Evolutionary conservation across 2,329 filamentous ascomycete species (phyloP).

Genomic region (Ceratocystis harringtonii): DNA sequence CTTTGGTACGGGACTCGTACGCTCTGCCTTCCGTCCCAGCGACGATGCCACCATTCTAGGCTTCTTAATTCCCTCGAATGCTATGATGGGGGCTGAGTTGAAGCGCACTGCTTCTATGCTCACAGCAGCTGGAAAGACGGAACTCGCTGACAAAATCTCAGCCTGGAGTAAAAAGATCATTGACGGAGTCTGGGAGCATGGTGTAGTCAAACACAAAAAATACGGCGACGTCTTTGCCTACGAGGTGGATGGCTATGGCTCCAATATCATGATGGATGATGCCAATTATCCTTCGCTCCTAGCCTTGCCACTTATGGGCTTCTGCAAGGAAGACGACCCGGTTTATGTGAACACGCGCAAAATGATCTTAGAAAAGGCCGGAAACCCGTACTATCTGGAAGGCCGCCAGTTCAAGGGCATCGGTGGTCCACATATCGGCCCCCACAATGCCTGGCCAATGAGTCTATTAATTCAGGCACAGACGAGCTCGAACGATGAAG

Average conservation of each 20-base stretch:
- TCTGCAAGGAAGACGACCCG: slow-evolving; percentile 46
- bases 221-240: slow-evolving; percentile 73
- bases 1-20: slow-evolving; percentile 65
- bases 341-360: slow-evolving; percentile 78
- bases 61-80: slow-evolving; percentile 90
- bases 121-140: slow-evolving; percentile 39
- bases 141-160: slow-evolving; percentile 40
- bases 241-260: slow-evolving; percentile 78
- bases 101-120: slow-evolving; percentile 58
- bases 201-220: slow-evolving; percentile 58
- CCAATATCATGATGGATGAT: slow-evolving; percentile 73
- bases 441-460: slow-evolving; percentile 95
- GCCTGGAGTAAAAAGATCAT: slow-evolving; percentile 47
- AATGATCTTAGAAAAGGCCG: slow-evolving; percentile 54
- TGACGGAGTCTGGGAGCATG: slow-evolving; percentile 70
- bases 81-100: slow-evolving; percentile 87
- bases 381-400: slow-evolving; percentile 78
- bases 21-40: slow-evolving; percentile 85
- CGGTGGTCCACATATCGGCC: slow-evolving; percentile 64
- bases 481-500: slow-evolving; percentile 67
- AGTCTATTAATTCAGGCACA: slow-evolving; percentile 80
- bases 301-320: slow-evolving; percentile 64
- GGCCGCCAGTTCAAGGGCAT: slow-evolving; percentile 73
- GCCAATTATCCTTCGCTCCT: slow-evolving; percentile 74
- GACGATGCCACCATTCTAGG: slow-evolving; percentile 91